These are phyloP conservation scores for Colletotrichum salicis DNA, from an alignment of 2,329 filamentous ascomycete species.

Conservation along the genomic window DNA sequence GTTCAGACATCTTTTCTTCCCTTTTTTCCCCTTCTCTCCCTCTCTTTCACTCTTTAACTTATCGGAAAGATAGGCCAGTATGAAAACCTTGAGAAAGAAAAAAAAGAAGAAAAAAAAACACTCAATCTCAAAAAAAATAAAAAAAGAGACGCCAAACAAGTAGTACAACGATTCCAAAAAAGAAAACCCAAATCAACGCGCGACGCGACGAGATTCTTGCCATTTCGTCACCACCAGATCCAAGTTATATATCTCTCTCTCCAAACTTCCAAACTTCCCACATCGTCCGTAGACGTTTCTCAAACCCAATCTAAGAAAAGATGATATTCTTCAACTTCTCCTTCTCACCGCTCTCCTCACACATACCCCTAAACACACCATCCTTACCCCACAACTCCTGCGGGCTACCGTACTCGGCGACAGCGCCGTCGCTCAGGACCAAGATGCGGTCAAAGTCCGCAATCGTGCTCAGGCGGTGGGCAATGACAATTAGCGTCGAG, in stretches of 20 bases:
- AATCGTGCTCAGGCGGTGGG: constrained; percentile 80
- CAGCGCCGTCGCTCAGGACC: constrained; percentile 74
- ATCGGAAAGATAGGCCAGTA: neutral
- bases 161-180: neutral
- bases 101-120: neutral
- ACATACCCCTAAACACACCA: constrained; percentile 71
- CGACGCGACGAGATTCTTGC: no score
- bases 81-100: neutral
- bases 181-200: neutral
- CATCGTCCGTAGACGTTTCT: no score
- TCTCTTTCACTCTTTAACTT: neutral
- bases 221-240: no score
- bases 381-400: constrained; percentile 68
- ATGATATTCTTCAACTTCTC: constrained; percentile 62
- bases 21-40: neutral
- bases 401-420: constrained; percentile 75
- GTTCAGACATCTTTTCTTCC: neutral
- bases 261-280: no score
- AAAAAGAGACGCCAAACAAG: neutral
- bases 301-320: constrained; percentile 34
- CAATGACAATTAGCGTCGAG: constrained; percentile 78
- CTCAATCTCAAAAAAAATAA: neutral
- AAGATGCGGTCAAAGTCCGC: constrained; percentile 80
- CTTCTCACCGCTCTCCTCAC: constrained; percentile 69
- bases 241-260: no score